Percentiles rank a stretch among this genome's conserved stretches.
These are phyloP conservation scores for Fomitopsis betulina DNA, from an alignment of 1,284 basidiomycete genomes.

Conservation along the genomic window DNA sequence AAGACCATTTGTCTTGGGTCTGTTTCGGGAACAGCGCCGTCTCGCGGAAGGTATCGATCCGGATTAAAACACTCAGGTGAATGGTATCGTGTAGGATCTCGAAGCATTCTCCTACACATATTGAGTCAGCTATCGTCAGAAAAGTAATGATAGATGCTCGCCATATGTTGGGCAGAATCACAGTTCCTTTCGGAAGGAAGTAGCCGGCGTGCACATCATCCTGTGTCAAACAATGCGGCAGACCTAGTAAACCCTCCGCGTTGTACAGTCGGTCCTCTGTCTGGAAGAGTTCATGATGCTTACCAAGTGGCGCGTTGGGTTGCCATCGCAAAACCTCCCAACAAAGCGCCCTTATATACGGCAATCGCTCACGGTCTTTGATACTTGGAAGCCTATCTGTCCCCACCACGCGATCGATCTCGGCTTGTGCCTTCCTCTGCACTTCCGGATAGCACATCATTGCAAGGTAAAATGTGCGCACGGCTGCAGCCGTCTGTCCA, in stretches of 20 bases:
- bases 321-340: conserved; percentile 29
- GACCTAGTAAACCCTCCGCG: conserved; percentile 8
- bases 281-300: not conserved
- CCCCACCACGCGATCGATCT: conserved; percentile 28
- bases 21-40: conserved; percentile 12
- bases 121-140: not conserved
- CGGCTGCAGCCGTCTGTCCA: conserved; percentile 23
- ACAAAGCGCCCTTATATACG: conserved; percentile 27
- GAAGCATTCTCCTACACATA: conserved; percentile 23
- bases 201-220: conserved; percentile 27
- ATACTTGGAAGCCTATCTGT: conserved; percentile 25
- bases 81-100: conserved; percentile 23
- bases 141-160: not conserved
- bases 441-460: conserved; percentile 30
- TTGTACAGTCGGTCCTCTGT: too few relatives aligned
- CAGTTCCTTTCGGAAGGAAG: conserved; percentile 23
- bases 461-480: conserved; percentile 25
- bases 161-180: conserved; percentile 24
- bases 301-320: conserved; percentile 24
- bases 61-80: conserved; percentile 27
- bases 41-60: conserved; percentile 19
- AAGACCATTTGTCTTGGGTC: conserved; percentile 24
- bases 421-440: conserved; percentile 27
- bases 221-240: conserved; percentile 21
- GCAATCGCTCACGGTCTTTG: conserved; percentile 27